Base-by-base conservation (phyloP, 2,329 filamentous ascomycete species). In the Calcarisporium arbuscula region DNA sequence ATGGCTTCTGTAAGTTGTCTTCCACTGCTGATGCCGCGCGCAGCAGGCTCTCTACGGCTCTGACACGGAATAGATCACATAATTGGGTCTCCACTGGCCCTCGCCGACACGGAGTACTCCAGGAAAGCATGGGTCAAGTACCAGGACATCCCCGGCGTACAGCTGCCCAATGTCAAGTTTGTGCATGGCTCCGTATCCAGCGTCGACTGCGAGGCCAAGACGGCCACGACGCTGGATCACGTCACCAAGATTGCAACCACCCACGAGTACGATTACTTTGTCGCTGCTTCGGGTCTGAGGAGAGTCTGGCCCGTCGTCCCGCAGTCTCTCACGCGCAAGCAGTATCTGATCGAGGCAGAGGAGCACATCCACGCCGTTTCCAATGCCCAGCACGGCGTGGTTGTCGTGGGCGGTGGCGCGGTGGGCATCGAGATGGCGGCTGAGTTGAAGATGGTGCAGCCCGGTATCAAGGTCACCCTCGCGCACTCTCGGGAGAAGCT, bases 391-490 rank as follows among this genome's bases (percentile, higher is more conserved):
- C 63, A 75, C 15, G 77, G 74, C 1, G 73, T 88, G 2, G 72
- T 85, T 1, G 68, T 90, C 16, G 77, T 90, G n/a, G 84, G 85
- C 14, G 85, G 85, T 43, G 61, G 82, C 32, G 85, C 85, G 6
- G 85, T 89, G 2, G 85, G 85, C 8, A 79, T 89, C 35, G 85
- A 90, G 54, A 87, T 90, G 70, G 83, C 85, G 0, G 77, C 82
- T 2, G 85, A 92, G 60, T 64, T 89, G 35, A 89, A 88, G 58
- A 56, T 74, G 29, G 63, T 78, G 17, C 70, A 80, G 41, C 83
- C 85, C 1, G 49, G 71, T 9, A 62, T 77, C 35, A 71, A 72
- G 26, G 79, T 90, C n/a, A 84, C 77, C 1, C 70, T 92, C 2
- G 74, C 86, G 5, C 85, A 90, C 54, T 88, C 84, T 5, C 69